Percentiles rank a stretch among this genome's conserved stretches.
These are phyloP conservation scores for Pythium dissotocum DNA, from an alignment of 352 stramenopile genomes.

Conservation along the genomic window DNA sequence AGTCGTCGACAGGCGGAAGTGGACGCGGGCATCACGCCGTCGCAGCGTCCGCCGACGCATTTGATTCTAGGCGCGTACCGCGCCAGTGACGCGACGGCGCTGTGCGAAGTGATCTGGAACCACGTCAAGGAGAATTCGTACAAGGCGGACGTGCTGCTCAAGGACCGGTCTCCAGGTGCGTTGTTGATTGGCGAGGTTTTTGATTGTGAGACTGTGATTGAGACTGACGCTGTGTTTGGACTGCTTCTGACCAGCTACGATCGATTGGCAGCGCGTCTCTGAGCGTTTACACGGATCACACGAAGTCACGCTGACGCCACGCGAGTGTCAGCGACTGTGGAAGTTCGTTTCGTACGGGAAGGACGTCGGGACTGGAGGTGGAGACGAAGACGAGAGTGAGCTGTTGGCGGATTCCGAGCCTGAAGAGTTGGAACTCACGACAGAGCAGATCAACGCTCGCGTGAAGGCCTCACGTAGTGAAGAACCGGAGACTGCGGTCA, in stretches of 20 bases:
- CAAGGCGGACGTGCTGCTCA: slow-evolving; percentile 39
- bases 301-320: slow-evolving; percentile 33
- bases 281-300: slow-evolving; percentile 42
- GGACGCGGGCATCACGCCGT: slow-evolving; percentile 8
- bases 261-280: slow-evolving; percentile 51
- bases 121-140: slow-evolving; percentile 58
- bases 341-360: slow-evolving; percentile 76
- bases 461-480: not conserved
- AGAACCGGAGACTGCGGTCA: not conserved
- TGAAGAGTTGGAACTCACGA: slow-evolving; percentile 43
- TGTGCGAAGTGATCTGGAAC: slow-evolving; percentile 57
- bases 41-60: slow-evolving; percentile 9
- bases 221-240: not conserved
- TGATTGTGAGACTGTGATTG: not conserved
- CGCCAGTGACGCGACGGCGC: slow-evolving; percentile 45
- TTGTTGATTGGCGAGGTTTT: not conserved
- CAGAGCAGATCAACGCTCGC: slow-evolving; percentile 19
- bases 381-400: slow-evolving; percentile 15
- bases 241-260: slow-evolving; percentile 17
- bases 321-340: slow-evolving; percentile 62
- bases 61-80: slow-evolving; percentile 46
- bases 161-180: slow-evolving; percentile 40
- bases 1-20: slow-evolving; percentile 22
- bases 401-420: slow-evolving; percentile 52
- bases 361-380: not conserved